A percentile compares a stretch with the other conserved stretches of the same genome.
These are phyloP conservation scores for Saturnispora halmiae DNA, from an alignment of 805 yeast species.

Conservation along the genomic window DNA sequence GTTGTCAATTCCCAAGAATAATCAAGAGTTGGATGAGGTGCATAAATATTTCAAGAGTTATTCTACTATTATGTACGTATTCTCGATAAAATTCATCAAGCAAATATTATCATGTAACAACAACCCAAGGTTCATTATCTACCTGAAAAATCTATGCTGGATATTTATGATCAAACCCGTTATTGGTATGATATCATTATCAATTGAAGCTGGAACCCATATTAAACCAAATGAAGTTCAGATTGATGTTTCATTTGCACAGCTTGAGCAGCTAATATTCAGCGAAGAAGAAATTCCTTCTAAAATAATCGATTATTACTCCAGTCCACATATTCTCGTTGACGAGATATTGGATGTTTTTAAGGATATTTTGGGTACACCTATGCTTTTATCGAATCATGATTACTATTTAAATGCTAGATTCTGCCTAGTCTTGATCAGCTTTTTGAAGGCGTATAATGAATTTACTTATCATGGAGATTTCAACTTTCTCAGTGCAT, in stretches of 20 bases:
- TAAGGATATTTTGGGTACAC: background rate
- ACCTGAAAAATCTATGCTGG: conserved; percentile 2
- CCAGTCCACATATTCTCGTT: conserved; percentile 5
- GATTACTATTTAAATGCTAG: conserved; percentile 3
- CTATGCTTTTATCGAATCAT: conserved; percentile 2
- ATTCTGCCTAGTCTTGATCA: background rate
- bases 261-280: background rate
- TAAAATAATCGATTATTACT: background rate
- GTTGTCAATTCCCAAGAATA: background rate
- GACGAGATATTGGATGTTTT: background rate
- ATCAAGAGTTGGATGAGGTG: background rate
- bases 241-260: background rate
- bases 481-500: background rate
- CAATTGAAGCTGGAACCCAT: conserved; percentile 4
- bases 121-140: conserved; percentile 1
- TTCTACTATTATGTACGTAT: background rate
- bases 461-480: conserved; percentile 1
- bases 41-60: background rate
- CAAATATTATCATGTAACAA: background rate
- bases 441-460: conserved; percentile 2
- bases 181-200: conserved; percentile 1
- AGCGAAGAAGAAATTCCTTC: background rate
- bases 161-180: background rate
- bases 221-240: background rate
- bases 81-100: background rate